Base-by-base conservation (phyloP, 345 rosid species). In the Combretum micranthum region DNA sequence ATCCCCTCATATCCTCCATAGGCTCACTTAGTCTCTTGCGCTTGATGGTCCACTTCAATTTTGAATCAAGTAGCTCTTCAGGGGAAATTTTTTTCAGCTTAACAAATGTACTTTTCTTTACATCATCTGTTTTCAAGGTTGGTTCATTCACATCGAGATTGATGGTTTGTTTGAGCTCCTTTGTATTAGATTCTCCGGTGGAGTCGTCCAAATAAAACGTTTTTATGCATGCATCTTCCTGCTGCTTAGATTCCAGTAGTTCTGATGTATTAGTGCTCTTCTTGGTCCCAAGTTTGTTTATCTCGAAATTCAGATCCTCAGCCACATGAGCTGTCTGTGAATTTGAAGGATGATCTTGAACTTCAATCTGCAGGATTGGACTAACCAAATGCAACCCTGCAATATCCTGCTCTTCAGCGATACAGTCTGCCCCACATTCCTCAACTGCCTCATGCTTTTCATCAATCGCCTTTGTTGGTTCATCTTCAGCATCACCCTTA, bases 21-120 rank as follows among this genome's bases (percentile, higher is more conserved):
- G 72, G 76, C n/a, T 58, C 68, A 2, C 15, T n/a, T 1, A 47
- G 52, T 64, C 60, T 84, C 69, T 60, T 71, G 67, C 76, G 16
- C 63, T 65, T 61, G 44, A 50, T 66, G 57, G 55, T 74, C 88
- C 87, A 75, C 65, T 73, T 75, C 56, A 48, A 22, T 50, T 58
- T 60, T 18, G 59, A 15, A 44, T 50, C 64, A 5, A 60, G 53
- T 25, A 56, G 61, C 49, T 69, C 88, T 58, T 62, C 74, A 4
- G 69, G 53, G 58, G 69, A 68, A 39, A 55, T 64, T 44, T 72
- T 59, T 56, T 64, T 21, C 49, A 25, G 44, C 44, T 56, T 57
- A 26, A 56, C 42, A 67, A 39, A 72, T 23, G 50, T 56, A 58
- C 56, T 55, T n/a, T 18, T 53, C 1, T 55, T 48, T 18, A 60